phyloP scores from a whole-genome alignment of 371 early-diverging fungal species.

The Apophysomyces elegans region DNA sequence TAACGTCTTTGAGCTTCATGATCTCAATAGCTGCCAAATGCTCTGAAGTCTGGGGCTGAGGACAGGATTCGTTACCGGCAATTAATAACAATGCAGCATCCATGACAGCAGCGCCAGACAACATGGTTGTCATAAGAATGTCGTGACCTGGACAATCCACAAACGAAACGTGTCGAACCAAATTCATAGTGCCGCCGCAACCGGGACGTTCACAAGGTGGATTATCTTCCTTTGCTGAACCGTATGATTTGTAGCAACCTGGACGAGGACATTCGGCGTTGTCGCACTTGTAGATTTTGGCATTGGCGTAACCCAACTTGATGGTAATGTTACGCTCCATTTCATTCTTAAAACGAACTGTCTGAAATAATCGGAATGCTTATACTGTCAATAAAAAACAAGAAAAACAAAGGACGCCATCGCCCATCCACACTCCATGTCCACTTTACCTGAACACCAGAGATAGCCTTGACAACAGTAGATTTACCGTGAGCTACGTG shows the following conservation, averaged over 20 bases:
- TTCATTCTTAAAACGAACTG: slow-evolving; percentile 99
- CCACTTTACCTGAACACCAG: slow-evolving; percentile 88
- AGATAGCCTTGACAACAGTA: slow-evolving; percentile 99
- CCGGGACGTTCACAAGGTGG: slow-evolving; percentile 92
- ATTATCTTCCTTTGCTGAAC: slow-evolving; percentile 84
- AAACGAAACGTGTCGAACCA: slow-evolving; percentile 98
- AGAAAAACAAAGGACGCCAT: not conserved
- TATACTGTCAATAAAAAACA: not conserved
- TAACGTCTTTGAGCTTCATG: slow-evolving; percentile 98
- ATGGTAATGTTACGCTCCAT: slow-evolving; percentile 99
- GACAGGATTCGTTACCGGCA: slow-evolving; percentile 99
- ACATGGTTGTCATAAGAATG: slow-evolving; percentile 99
- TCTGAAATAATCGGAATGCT: slow-evolving; percentile 48
- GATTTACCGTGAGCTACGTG: slow-evolving; percentile 99
- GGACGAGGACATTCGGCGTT: slow-evolving; percentile 94
- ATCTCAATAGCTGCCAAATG: slow-evolving; percentile 99
- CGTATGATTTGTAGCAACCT: slow-evolving; percentile 92
- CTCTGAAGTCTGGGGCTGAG: slow-evolving; percentile 99
- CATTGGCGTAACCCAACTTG: slow-evolving; percentile 99
- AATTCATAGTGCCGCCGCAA: slow-evolving; percentile 88
- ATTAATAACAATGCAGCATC: slow-evolving; percentile 99
- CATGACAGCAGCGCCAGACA: slow-evolving; percentile 99
- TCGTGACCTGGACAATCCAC: slow-evolving; percentile 99
- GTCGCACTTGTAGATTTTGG: slow-evolving; percentile 99
- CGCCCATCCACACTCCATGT: not conserved